A percentile compares a stretch with the other conserved stretches of the same genome.
Evolutionary conservation across 129 eudicot species (phyloP).

Genomic region (Flaveria ramosissima): DNA sequence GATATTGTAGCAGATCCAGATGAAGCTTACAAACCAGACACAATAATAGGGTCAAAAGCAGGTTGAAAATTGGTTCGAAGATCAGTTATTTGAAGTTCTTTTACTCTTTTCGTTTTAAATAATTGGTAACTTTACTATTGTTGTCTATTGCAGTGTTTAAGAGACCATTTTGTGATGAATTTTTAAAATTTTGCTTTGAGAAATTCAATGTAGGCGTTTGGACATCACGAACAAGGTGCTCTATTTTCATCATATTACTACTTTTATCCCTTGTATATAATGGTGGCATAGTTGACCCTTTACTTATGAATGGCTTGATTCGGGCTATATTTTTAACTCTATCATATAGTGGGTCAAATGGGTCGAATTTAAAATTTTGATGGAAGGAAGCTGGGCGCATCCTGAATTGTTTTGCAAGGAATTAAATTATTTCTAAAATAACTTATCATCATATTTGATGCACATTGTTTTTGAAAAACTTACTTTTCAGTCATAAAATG

Average conservation of each 20-base stretch:
- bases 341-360: neutral
- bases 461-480: too few relatives aligned
- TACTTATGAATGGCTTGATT: neutral
- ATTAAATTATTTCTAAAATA: neutral
- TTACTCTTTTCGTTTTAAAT: slow-evolving; percentile 1
- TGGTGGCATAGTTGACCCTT: slow-evolving; percentile 6
- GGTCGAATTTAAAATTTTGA: neutral
- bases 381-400: too few relatives aligned
- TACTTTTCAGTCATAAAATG: neutral
- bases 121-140: slow-evolving; percentile 27
- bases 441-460: neutral
- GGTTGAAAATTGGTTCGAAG: slow-evolving; percentile 41
- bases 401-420: neutral
- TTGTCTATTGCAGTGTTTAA: slow-evolving; percentile 61
- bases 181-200: slow-evolving; percentile 85
- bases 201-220: slow-evolving; percentile 77
- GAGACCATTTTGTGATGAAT: slow-evolving; percentile 92
- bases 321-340: neutral
- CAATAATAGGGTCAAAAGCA: slow-evolving; percentile 58
- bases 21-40: slow-evolving; percentile 46
- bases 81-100: slow-evolving; percentile 8
- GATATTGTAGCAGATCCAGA: slow-evolving; percentile 57
- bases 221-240: slow-evolving; percentile 84
- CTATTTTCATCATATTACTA: neutral
- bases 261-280: neutral